A percentile compares a stretch with the other conserved stretches of the same genome.
These are phyloP conservation scores for Candida broadrunensis DNA, from an alignment of 805 yeast species.

Conservation along the genomic window DNA sequence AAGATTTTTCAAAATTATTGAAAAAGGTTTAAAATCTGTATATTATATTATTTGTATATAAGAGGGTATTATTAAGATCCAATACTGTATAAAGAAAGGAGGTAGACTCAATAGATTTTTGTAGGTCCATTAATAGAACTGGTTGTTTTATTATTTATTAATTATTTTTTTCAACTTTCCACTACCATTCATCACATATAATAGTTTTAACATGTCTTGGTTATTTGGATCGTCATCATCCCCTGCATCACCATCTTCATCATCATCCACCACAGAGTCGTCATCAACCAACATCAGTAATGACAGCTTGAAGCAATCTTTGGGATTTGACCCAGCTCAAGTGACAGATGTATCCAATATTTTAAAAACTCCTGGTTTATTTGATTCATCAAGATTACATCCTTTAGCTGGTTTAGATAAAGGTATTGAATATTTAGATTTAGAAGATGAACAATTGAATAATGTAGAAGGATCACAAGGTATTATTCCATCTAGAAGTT, in stretches of 20 bases:
- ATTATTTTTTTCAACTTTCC: too few relatives aligned
- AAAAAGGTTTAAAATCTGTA: too few relatives aligned
- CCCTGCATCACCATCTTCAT: too few relatives aligned
- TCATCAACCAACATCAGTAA: slow-evolving; percentile 8
- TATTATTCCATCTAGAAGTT: slow-evolving; percentile 91
- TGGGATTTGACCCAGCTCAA: slow-evolving; percentile 66
- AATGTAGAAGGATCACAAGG: slow-evolving; percentile 87
- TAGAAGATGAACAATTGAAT: slow-evolving; percentile 75
- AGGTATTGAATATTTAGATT: slow-evolving; percentile 84
- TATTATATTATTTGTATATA: too few relatives aligned
- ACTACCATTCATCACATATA: too few relatives aligned
- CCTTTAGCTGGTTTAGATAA: slow-evolving; percentile 91
- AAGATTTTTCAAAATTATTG: too few relatives aligned
- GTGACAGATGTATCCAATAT: slow-evolving; percentile 63
- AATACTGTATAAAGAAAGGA: too few relatives aligned
- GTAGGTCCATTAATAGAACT: too few relatives aligned
- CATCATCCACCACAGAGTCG: neutral
- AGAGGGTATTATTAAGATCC: too few relatives aligned
- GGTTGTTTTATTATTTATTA: too few relatives aligned
- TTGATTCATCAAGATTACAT: slow-evolving; percentile 65
- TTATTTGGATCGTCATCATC: slow-evolving; percentile 36
- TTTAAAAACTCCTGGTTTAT: slow-evolving; percentile 55
- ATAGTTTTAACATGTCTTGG: slow-evolving; percentile 41
- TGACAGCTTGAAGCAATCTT: slow-evolving; percentile 21
- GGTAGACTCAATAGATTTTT: too few relatives aligned